These are phyloP conservation scores for Suillus ampliporus DNA, from an alignment of 768 basidiomycete species.

Conservation along the genomic window DNA sequence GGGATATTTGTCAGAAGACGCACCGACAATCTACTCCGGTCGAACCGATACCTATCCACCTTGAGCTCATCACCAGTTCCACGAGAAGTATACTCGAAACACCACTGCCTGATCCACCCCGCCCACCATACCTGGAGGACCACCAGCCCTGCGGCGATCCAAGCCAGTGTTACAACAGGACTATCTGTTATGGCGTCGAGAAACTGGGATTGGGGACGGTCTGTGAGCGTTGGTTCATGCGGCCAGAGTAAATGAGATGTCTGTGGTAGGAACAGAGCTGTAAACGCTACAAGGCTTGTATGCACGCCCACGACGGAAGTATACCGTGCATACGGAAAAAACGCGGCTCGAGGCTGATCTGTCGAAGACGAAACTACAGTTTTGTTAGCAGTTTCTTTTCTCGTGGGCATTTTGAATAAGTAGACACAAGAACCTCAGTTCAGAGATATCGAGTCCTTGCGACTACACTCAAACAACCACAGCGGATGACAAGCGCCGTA, in stretches of 20 bases:
- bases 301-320: conserved; percentile 72
- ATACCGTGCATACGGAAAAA: conserved; percentile 63
- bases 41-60: conserved; percentile 46
- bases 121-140: conserved; percentile 77
- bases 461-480: no score
- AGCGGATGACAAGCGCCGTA: background rate
- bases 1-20: conserved; percentile 23
- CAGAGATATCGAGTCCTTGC: no score
- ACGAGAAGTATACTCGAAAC: conserved; percentile 46
- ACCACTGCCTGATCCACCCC: conserved; percentile 66
- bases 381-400: no score
- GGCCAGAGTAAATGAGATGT: conserved; percentile 51
- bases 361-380: background rate
- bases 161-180: conserved; percentile 62
- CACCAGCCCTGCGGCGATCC: conserved; percentile 57
- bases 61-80: conserved; percentile 50
- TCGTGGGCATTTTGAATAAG: no score
- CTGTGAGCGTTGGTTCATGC: conserved; percentile 42
- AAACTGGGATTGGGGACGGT: conserved; percentile 75
- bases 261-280: conserved; percentile 73
- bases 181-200: conserved; percentile 67
- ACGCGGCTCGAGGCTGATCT: background rate
- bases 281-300: conserved; percentile 66
- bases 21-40: conserved; percentile 47
- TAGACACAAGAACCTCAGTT: no score